Base-by-base conservation (phyloP, 768 basidiomycete genomes). In the Russula compacta region DNA sequence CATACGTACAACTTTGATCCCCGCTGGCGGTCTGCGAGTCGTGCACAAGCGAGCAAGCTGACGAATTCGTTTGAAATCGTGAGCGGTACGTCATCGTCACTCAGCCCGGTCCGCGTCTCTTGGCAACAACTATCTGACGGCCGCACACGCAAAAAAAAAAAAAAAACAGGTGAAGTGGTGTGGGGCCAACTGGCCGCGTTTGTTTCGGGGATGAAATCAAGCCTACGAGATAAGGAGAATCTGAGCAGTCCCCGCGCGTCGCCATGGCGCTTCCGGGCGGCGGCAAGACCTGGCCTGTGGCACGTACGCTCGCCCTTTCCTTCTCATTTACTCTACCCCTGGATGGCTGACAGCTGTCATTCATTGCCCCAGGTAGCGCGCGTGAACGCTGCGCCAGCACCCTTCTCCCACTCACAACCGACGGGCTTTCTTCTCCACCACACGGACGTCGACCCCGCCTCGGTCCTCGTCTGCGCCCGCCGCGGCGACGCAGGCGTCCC, bases 351-450 rank as follows among this genome's bases (percentile, higher is more conserved):
- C 56, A 33, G 11, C 35, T 21, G 29, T 32, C 43, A 36, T 35
- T 32, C 33, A 8, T 21, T 17, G 17, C 14, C 8, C 14, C 42
- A 66, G 65, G 49, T 66, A 38, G 47, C 51, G 5, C 53, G 52
- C 2, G 59, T 66, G 11, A 66, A 66, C 44, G 57, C 65, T 5
- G 56, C 56, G 2, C 65, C 65, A 2, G 17, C 50, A 12, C 61
- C 51, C 1, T 62, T 58, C 24, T 35, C 58, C 19, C 15, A 12
- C 15, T 19, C 64, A 21, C 21, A 54, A n/a, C 29, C 58, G 15
- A 64, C 58, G 0, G 65, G 65, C 35, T 66, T 43, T 56, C 58
- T 66, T 53, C 46, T 66, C 2, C 53, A 66, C 38, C 65, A 66
- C 53, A 9, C 58, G 5, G 55, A 56, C 43, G 52, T 64, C 29